Evolutionary conservation across 192 early-diverging fungal genomes (phyloP).

Genomic region (Piromyces sp.): DNA sequence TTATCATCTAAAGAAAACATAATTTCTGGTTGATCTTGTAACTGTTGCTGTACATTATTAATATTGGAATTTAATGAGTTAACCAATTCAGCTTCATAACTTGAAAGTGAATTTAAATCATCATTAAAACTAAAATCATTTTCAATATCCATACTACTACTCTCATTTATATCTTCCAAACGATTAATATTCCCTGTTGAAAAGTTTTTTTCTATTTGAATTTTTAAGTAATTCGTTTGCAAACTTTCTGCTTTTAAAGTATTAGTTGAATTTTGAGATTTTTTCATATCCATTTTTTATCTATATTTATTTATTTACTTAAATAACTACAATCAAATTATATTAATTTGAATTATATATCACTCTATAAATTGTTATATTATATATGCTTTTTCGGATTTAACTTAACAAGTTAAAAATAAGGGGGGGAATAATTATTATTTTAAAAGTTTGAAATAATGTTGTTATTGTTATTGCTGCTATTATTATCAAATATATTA

Average conservation of each 20-base stretch:
- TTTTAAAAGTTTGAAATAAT: too few relatives aligned
- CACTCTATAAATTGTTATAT: too few relatives aligned
- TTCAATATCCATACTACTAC: not conserved
- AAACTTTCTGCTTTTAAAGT: not conserved
- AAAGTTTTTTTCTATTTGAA: not conserved
- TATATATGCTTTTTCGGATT: too few relatives aligned
- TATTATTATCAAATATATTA: too few relatives aligned
- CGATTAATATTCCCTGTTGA: not conserved
- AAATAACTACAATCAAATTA: too few relatives aligned
- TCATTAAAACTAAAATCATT: not conserved
- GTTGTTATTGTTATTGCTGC: too few relatives aligned
- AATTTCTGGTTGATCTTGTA: not conserved
- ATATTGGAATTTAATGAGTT: not conserved
- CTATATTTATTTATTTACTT: too few relatives aligned
- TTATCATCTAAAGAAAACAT: too few relatives aligned
- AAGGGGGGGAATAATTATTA: too few relatives aligned
- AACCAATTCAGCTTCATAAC: not conserved
- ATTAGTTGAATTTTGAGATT: not conserved
- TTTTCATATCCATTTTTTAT: not conserved
- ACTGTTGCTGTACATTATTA: not conserved
- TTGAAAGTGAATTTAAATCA: not conserved
- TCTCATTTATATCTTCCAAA: not conserved
- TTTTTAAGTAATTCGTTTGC: not conserved
- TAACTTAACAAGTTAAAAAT: too few relatives aligned
- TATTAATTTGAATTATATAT: too few relatives aligned